Conservation (phyloP, 352 stramenopile species). For the Pythium monospermum region DNA sequence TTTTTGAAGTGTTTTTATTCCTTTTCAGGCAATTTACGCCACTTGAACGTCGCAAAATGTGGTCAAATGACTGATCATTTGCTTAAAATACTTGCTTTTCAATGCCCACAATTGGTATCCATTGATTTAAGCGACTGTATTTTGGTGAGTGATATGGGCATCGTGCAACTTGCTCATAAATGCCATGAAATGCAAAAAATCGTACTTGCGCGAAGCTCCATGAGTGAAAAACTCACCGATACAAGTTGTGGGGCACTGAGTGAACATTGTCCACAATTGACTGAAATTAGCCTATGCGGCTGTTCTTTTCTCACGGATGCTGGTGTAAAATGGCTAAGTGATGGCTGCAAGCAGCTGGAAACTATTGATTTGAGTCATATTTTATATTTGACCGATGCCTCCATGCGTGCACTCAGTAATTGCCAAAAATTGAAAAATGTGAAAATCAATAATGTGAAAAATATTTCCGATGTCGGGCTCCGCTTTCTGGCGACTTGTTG, state of each 20-base stretch:
- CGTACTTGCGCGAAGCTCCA: constrained; percentile 48
- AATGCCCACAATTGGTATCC: constrained; percentile 56
- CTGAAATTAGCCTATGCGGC: constrained; percentile 67
- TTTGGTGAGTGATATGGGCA: constrained; percentile 77
- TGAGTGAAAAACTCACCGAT: constrained; percentile 84
- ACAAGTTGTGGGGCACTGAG: constrained; percentile 79
- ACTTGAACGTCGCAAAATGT: constrained; percentile 71
- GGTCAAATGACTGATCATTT: constrained; percentile 80
- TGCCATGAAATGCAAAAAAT: constrained; percentile 74
- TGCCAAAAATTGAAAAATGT: constrained; percentile 36
- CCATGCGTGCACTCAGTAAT: constrained; percentile 37
- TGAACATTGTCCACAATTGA: constrained; percentile 46
- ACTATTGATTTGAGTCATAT: constrained; percentile 79
- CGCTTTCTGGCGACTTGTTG: constrained; percentile 83
- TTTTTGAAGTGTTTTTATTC: constrained; percentile 63
- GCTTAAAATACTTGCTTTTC: constrained; percentile 72
- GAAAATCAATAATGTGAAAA: constrained; percentile 60
- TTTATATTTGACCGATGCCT: constrained; percentile 81
- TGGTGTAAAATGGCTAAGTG: constrained; percentile 84
- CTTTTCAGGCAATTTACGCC: constrained; percentile 33
- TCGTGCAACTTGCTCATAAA: constrained; percentile 75
- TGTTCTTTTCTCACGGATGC: constrained; percentile 89
- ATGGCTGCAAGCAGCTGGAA: constrained; percentile 69
- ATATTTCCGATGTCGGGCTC: constrained; percentile 80
- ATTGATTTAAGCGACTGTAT: constrained; percentile 77